Percentiles rank a stretch among this genome's conserved stretches.
Conservation (phyloP, 2,329 filamentous ascomycete genomes). For the Penicillium sp. region DNA sequence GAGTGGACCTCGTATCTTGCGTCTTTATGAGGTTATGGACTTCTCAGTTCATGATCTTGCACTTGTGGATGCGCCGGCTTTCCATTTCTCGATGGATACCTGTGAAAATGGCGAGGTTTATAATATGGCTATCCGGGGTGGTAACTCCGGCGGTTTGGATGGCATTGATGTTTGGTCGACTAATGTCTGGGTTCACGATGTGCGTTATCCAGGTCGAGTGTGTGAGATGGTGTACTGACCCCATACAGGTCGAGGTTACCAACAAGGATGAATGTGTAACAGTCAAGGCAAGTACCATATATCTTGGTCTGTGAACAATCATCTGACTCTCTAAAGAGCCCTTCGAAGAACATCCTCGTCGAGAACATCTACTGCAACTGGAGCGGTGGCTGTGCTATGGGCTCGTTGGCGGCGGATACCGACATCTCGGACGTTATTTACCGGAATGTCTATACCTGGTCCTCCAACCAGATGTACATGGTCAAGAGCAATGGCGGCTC, state of each 20-base stretch:
- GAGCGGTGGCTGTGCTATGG: constrained; percentile 60
- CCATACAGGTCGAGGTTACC: constrained; percentile 51
- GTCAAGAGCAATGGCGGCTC: constrained; percentile 61
- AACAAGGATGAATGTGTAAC: constrained; percentile 64
- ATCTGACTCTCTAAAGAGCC: constrained; percentile 34
- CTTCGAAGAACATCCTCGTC: constrained; percentile 55
- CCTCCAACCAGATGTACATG: constrained; percentile 64
- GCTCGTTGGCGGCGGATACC: constrained; percentile 51
- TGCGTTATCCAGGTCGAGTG: constrained; percentile 10
- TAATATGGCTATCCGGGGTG: constrained; percentile 56
- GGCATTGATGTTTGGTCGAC: constrained; percentile 56
- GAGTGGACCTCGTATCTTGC: constrained; percentile 46
- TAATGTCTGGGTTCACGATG: constrained; percentile 60
- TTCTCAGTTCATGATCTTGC: constrained; percentile 53
- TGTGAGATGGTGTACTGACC: neutral
- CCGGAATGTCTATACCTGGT: constrained; percentile 57
- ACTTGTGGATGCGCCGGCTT: constrained; percentile 51
- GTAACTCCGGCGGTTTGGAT: constrained; percentile 53
- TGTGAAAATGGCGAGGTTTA: constrained; percentile 55
- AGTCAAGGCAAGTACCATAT: constrained; percentile 43
- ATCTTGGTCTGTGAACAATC: too few species aligned
- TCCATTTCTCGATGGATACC: constrained; percentile 53
- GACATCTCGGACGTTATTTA: constrained; percentile 55
- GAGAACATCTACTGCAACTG: constrained; percentile 63
- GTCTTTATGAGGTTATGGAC: constrained; percentile 46